These are phyloP conservation scores for Acanthamoeba lugdunensis DNA, from an alignment of 208 protist genomes.

Conservation along the genomic window DNA sequence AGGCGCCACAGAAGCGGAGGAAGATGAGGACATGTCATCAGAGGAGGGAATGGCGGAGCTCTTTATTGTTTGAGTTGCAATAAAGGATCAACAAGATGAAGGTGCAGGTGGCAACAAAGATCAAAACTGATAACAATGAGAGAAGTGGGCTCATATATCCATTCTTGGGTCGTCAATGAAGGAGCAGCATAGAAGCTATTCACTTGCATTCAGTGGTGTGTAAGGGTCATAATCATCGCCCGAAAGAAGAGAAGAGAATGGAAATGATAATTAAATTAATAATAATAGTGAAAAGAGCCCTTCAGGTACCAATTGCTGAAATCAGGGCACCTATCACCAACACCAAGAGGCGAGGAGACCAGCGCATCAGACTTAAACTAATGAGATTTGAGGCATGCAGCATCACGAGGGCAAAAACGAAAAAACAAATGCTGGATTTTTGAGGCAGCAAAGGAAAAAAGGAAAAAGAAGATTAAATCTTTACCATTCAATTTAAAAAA, in stretches of 20 bases:
- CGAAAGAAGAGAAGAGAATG: background rate
- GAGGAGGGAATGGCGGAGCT: background rate
- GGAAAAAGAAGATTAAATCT: background rate
- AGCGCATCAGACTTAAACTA: background rate
- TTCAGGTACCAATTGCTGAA: background rate
- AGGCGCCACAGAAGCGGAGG: background rate
- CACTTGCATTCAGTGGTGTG: background rate
- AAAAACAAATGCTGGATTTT: background rate
- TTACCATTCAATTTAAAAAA: background rate
- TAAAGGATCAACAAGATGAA: too few species aligned
- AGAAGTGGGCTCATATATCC: constrained; percentile 23
- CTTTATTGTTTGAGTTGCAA: background rate
- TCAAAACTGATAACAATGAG: too few species aligned
- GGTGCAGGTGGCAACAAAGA: too few species aligned
- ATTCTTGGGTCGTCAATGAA: constrained; percentile 20
- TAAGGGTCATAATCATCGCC: constrained; percentile 27
- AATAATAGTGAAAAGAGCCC: background rate
- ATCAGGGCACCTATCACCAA: too few species aligned
- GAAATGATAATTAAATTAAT: background rate
- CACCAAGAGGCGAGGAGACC: too few species aligned
- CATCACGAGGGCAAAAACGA: background rate
- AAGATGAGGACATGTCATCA: background rate
- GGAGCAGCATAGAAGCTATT: background rate
- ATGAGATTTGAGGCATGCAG: background rate
- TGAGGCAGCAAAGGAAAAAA: background rate